Evolutionary conservation across 495 filamentous ascomycete species (phyloP).

Genomic region (Durotheca rogersii): DNA sequence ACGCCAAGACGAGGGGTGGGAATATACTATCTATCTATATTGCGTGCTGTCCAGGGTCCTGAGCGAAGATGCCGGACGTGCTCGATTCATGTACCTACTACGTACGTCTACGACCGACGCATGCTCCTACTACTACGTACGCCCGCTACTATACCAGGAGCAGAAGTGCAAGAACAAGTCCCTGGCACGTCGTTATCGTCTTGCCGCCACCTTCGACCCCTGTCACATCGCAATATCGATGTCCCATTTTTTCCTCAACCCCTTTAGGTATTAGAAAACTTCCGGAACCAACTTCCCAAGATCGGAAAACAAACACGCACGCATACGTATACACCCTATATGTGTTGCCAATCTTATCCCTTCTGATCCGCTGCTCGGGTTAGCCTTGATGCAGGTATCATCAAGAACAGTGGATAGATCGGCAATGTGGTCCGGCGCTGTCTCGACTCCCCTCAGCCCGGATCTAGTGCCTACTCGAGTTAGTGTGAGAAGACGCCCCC

Average conservation of each 20-base stretch:
- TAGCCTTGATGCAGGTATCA: slow-evolving; percentile 17
- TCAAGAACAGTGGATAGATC: slow-evolving; percentile 30
- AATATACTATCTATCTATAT: slow-evolving; percentile 35
- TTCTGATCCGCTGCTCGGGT: slow-evolving; percentile 14
- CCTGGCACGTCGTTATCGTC: slow-evolving; percentile 17
- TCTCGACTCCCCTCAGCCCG: slow-evolving; percentile 7
- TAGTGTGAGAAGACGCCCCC: neutral
- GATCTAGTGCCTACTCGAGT: slow-evolving; percentile 11
- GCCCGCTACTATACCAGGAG: slow-evolving; percentile 25
- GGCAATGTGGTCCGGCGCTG: slow-evolving; percentile 17
- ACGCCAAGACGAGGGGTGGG: slow-evolving; percentile 32
- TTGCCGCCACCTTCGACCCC: slow-evolving; percentile 20
- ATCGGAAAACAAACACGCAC: slow-evolving; percentile 21
- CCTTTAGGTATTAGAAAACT: slow-evolving; percentile 13
- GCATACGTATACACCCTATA: no score
- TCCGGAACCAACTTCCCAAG: slow-evolving; percentile 22
- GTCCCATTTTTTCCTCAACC: slow-evolving; percentile 28
- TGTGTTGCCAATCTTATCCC: slow-evolving; percentile 21
- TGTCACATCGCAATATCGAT: slow-evolving; percentile 29
- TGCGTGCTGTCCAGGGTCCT: slow-evolving; percentile 12
- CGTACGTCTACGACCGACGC: slow-evolving; percentile 5
- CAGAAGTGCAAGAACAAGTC: no score
- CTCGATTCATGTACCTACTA: neutral
- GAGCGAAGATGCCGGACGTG: neutral
- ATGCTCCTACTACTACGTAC: slow-evolving; percentile 6